phyloP scores from a whole-genome alignment of 768 basidiomycete genomes.

The Dioszegia crocea region DNA sequence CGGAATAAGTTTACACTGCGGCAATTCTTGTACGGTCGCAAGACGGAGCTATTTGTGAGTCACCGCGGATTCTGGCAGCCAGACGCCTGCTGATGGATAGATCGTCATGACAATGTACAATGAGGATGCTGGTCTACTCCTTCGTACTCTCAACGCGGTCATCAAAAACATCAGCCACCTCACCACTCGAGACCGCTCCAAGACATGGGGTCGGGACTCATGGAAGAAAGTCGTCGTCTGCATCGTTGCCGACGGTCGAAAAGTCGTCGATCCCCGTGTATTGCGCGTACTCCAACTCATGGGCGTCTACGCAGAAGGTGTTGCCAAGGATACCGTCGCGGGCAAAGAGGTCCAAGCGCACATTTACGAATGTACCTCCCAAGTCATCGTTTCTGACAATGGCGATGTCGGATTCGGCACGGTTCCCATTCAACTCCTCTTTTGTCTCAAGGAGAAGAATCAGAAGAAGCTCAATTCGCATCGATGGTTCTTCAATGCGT shows the following conservation, averaged over 20 bases:
- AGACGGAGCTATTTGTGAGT: slow-evolving; percentile 46
- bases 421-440: slow-evolving; percentile 53
- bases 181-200: slow-evolving; percentile 45
- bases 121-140: slow-evolving; percentile 39
- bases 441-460: slow-evolving; percentile 77
- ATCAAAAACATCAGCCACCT: slow-evolving; percentile 53
- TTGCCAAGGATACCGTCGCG: slow-evolving; percentile 79
- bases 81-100: slow-evolving; percentile 3
- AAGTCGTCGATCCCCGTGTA: slow-evolving; percentile 55
- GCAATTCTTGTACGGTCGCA: slow-evolving; percentile 64
- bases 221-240: slow-evolving; percentile 53
- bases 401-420: slow-evolving; percentile 62
- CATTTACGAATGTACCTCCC: slow-evolving; percentile 62
- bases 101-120: slow-evolving; percentile 49
- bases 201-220: slow-evolving; percentile 50
- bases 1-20: slow-evolving; percentile 69
- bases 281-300: slow-evolving; percentile 81
- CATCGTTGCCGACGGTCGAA: slow-evolving; percentile 50
- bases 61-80: no score
- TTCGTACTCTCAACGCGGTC: slow-evolving; percentile 43
- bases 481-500: slow-evolving; percentile 49
- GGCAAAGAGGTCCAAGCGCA: slow-evolving; percentile 77
- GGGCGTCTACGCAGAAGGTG: slow-evolving; percentile 55
- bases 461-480: slow-evolving; percentile 48
- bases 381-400: slow-evolving; percentile 68